These are phyloP conservation scores for Solanum boliviense DNA, from an alignment of 257 asterid genomes.

Conservation along the genomic window DNA sequence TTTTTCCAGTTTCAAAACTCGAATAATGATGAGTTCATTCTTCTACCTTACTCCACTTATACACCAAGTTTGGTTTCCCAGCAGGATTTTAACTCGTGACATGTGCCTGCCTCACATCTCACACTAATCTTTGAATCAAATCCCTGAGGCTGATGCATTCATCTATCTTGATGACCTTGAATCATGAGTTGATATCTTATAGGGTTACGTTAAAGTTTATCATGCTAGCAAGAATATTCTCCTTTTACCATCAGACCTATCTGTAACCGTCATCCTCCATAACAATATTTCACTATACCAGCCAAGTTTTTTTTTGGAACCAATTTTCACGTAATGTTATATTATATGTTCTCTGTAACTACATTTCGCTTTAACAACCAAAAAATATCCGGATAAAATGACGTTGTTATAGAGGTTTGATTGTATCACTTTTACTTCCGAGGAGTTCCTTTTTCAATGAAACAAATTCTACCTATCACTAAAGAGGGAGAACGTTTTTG, in stretches of 20 bases:
- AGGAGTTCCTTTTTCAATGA: not conserved
- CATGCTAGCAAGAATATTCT: not conserved
- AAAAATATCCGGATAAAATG: not conserved
- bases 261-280: not conserved
- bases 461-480: not conserved
- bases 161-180: not conserved
- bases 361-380: not conserved
- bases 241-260: not conserved
- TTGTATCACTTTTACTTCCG: not conserved
- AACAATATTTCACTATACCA: not conserved
- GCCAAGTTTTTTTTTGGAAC: not conserved
- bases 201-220: not conserved
- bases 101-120: not conserved
- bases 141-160: not conserved
- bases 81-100: not conserved
- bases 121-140: not conserved
- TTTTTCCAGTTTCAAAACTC: not conserved
- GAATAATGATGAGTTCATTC: not conserved
- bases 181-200: not conserved
- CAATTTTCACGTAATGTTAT: not conserved
- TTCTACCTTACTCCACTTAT: not conserved
- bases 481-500: not conserved
- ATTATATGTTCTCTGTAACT: not conserved
- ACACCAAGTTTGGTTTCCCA: not conserved
- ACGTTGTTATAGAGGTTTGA: not conserved